A percentile compares a stretch with the other conserved stretches of the same genome.
Evolutionary conservation across 495 filamentous ascomycete species (phyloP).

Genomic region (Hyaloscypha hepaticicola): DNA sequence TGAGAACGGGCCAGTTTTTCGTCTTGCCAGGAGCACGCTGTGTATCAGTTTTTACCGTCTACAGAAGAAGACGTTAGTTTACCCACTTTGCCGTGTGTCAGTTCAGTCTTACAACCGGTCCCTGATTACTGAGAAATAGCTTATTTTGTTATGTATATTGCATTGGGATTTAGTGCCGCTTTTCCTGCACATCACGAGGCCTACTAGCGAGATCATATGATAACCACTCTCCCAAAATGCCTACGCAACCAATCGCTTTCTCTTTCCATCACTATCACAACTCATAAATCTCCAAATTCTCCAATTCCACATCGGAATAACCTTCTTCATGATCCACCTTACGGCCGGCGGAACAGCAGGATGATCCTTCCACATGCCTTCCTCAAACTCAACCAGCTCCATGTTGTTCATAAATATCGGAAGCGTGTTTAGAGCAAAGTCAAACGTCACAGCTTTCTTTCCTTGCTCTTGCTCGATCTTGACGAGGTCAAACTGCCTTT

Average conservation of each 20-base stretch:
- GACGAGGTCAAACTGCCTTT: slow-evolving; percentile 10
- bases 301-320: slow-evolving; percentile 14
- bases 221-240: background rate
- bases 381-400: slow-evolving; percentile 41
- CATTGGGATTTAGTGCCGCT: too few species aligned
- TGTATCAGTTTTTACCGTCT: too few species aligned
- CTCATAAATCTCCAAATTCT: slow-evolving; percentile 41
- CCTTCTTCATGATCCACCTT: slow-evolving; percentile 14
- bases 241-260: slow-evolving; percentile 17
- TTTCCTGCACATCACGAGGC: too few species aligned
- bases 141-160: too few species aligned
- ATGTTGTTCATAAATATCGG: slow-evolving; percentile 38
- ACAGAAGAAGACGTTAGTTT: too few species aligned
- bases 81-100: too few species aligned
- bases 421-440: slow-evolving; percentile 19
- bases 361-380: slow-evolving; percentile 29
- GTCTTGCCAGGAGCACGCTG: too few species aligned
- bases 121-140: too few species aligned
- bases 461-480: slow-evolving; percentile 7
- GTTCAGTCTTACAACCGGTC: too few species aligned
- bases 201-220: too few species aligned
- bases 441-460: slow-evolving; percentile 9
- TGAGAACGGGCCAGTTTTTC: too few species aligned
- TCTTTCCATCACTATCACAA: slow-evolving; percentile 37
- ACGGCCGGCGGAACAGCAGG: background rate